phyloP scores from a whole-genome alignment of 306 rosid genomes.

The Sicyos edulis region DNA sequence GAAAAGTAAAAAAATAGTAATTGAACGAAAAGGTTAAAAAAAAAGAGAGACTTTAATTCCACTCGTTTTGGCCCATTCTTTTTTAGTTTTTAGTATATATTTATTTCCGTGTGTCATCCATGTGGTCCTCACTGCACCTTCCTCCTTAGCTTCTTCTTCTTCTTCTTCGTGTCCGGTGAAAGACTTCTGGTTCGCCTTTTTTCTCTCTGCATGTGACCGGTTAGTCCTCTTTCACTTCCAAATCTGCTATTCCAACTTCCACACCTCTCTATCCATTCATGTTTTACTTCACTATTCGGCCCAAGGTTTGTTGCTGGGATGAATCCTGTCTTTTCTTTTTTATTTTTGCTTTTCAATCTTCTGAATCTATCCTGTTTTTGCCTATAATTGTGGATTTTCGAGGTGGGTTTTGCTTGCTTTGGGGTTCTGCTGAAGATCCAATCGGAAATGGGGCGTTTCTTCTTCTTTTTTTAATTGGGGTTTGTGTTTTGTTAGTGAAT shows the following conservation, averaged over 20 bases:
- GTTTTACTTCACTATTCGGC: neutral
- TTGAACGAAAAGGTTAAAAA: no score
- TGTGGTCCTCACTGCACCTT: constrained; percentile 50
- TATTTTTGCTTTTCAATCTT: neutral
- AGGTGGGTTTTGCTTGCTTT: neutral
- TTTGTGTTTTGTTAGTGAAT: neutral
- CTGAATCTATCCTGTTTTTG: neutral
- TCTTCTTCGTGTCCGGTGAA: constrained; percentile 23
- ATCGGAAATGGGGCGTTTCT: neutral
- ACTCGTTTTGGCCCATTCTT: constrained; percentile 44
- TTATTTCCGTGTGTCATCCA: constrained; percentile 33
- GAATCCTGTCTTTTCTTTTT: neutral
- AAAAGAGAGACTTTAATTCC: constrained; percentile 26
- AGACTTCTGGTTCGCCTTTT: constrained; percentile 23
- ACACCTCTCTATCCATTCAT: neutral
- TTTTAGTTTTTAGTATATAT: neutral
- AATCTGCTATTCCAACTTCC: constrained; percentile 1
- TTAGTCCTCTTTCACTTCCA: constrained; percentile 18
- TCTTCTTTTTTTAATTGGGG: neutral
- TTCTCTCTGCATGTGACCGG: constrained; percentile 19
- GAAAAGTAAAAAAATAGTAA: no score
- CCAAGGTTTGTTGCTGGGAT: neutral
- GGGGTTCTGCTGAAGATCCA: constrained; percentile 15
- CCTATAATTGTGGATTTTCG: neutral
- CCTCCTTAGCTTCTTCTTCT: constrained; percentile 16